Base-by-base conservation (phyloP, 1,139 yeast species). In the Geotrichum cucujoidarum region DNA sequence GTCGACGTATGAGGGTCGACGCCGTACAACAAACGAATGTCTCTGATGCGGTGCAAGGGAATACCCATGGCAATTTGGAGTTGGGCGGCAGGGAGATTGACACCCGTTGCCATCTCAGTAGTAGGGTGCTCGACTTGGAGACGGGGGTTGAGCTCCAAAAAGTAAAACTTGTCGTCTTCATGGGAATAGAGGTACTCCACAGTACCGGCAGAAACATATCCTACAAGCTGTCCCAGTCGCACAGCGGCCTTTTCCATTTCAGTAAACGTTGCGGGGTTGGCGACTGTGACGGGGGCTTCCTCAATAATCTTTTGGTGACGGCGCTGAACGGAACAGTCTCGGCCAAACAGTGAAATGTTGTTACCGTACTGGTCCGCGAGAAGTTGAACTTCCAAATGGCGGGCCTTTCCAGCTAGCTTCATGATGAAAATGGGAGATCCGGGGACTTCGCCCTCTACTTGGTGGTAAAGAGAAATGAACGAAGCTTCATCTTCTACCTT, bases 51-150 rank as follows among this genome's bases (percentile, higher is more conserved):
- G 68, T 92, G 95, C 78, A 92, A 80, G 57, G 98, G 97, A 53
- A 92, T 80, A 77, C 98, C 98, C 98, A 92, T 92, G 57, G 98
- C 97, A 70, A 92, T 87, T 71, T 92, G 97, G 58, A 92, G 80
- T 73, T 92, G 98, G 44, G 98, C 96, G 52, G 97, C 95, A 33
- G 98, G 98, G 65, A 92, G 77, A 66, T 92, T 92, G 49, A 92
- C 97, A 57, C 98, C 98, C 24, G 95, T 84, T 49, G 88, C 98
- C 98, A 92, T 92, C 74, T 92, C 98, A 36, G 98, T 92, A 45
- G 98, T 92, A 61, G 98, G 98, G 75, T 92, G 98, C 76, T 92
- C 98, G 55, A 92, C 98, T 75, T 92, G 98, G 66, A 92, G 77
- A 76, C 98, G 85, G 61, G 98, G 98, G 69, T 92, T 92, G 66